phyloP scores from a whole-genome alignment of 306 rosid species.

The Cyamopsis tetragonoloba region DNA sequence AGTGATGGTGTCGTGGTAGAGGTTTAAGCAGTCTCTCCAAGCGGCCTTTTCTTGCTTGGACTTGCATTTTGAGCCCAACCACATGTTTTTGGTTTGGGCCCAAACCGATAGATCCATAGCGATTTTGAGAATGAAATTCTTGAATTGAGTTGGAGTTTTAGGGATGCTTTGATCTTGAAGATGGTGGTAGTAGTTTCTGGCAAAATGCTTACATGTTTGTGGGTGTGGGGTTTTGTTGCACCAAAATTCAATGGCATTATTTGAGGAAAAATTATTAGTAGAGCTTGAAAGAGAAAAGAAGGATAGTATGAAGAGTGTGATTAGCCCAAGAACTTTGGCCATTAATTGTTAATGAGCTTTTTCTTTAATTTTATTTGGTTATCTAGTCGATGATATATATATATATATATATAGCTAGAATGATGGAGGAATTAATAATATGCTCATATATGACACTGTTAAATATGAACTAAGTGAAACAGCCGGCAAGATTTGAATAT shows the following conservation, averaged over 20 bases:
- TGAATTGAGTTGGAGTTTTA: constrained; percentile 36
- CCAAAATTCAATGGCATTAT: constrained; percentile 36
- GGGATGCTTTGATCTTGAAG: constrained; percentile 5
- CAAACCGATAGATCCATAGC: constrained; percentile 36
- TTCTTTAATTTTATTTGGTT: no score
- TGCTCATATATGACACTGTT: no score
- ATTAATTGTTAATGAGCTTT: constrained; percentile 8
- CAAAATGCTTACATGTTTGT: constrained; percentile 38
- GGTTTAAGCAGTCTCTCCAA: constrained; percentile 48
- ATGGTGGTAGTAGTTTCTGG: neutral
- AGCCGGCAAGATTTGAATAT: no score
- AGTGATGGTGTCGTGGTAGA: constrained; percentile 42
- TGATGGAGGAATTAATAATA: no score
- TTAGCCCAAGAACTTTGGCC: constrained; percentile 19
- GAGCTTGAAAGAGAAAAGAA: constrained; percentile 32
- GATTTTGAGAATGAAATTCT: constrained; percentile 21
- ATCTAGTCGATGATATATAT: no score
- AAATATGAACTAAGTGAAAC: no score
- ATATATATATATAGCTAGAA: no score
- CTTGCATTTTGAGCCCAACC: constrained; percentile 41
- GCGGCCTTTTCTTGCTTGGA: constrained; percentile 40
- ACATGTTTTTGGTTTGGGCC: constrained; percentile 31
- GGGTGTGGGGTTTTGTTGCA: constrained; percentile 57
- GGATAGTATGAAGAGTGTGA: constrained; percentile 14
- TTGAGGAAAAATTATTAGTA: neutral